Evolutionary conservation across 495 filamentous ascomycete genomes (phyloP).

Genomic region (Penicillium goetzii): DNA sequence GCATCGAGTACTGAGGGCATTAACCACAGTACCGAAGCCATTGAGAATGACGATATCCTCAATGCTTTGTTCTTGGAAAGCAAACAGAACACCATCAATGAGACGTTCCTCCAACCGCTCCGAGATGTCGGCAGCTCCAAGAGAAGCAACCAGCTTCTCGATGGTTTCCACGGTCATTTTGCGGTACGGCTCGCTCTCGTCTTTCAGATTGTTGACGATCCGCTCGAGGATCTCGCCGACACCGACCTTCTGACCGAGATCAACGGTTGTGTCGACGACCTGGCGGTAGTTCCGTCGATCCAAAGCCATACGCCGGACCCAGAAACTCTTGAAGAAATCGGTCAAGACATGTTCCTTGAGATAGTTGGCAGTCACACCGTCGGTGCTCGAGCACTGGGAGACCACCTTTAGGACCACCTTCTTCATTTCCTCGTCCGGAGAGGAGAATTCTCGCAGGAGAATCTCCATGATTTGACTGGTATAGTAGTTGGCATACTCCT

Average conservation of each 20-base stretch:
- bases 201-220: slow-evolving; percentile 92
- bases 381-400: slow-evolving; percentile 93
- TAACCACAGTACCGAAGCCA: slow-evolving; percentile 98
- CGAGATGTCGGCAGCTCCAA: slow-evolving; percentile 92
- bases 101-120: slow-evolving; percentile 90
- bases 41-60: slow-evolving; percentile 97
- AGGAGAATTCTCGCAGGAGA: slow-evolving; percentile 90
- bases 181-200: slow-evolving; percentile 96
- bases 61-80: slow-evolving; percentile 98
- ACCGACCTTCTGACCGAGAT: slow-evolving; percentile 95
- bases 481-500: slow-evolving; percentile 99
- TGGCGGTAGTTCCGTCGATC: slow-evolving; percentile 97
- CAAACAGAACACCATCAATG: slow-evolving; percentile 93
- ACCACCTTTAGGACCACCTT: slow-evolving; percentile 98
- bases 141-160: slow-evolving; percentile 89
- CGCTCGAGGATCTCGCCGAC: slow-evolving; percentile 93
- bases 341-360: slow-evolving; percentile 92
- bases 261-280: slow-evolving; percentile 97
- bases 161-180: slow-evolving; percentile 99
- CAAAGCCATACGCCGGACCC: slow-evolving; percentile 94
- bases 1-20: slow-evolving; percentile 89
- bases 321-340: slow-evolving; percentile 99
- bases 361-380: slow-evolving; percentile 92
- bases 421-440: slow-evolving; percentile 99
- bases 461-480: slow-evolving; percentile 99